A percentile compares a stretch with the other conserved stretches of the same genome.
These are phyloP conservation scores for Aschersonia sp. DNA, from an alignment of 2,329 filamentous ascomycete genomes.

Conservation along the genomic window DNA sequence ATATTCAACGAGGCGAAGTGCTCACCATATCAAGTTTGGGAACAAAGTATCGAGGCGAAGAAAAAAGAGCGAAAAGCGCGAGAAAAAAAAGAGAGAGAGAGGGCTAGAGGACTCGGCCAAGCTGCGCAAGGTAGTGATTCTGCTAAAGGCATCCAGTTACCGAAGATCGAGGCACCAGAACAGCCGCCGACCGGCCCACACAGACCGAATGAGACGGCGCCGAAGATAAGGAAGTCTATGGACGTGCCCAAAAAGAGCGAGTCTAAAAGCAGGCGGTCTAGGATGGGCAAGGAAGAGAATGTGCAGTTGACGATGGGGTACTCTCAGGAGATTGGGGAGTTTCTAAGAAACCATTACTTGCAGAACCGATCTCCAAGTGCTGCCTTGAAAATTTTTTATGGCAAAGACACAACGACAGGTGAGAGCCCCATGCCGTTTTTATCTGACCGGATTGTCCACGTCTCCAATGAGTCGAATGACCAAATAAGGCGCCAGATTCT, in stretches of 20 bases:
- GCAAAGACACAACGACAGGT: constrained; percentile 6
- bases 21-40: neutral
- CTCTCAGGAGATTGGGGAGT: constrained; percentile 1
- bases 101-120: neutral
- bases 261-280: neutral
- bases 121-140: neutral
- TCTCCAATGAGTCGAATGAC: neutral
- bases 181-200: neutral
- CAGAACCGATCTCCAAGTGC: constrained; percentile 9
- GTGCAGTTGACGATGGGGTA: neutral
- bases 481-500: neutral
- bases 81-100: neutral
- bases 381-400: constrained; percentile 12
- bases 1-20: neutral
- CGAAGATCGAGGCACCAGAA: neutral
- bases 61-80: neutral
- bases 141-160: neutral
- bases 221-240: neutral
- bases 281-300: neutral
- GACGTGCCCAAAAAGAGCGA: neutral
- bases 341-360: constrained; percentile 11
- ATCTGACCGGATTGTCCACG: neutral
- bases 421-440: neutral
- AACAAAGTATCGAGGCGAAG: neutral
- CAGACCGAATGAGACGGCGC: neutral